Conservation (phyloP, 495 filamentous ascomycete genomes). For the Corynascus novoguineensis region DNA sequence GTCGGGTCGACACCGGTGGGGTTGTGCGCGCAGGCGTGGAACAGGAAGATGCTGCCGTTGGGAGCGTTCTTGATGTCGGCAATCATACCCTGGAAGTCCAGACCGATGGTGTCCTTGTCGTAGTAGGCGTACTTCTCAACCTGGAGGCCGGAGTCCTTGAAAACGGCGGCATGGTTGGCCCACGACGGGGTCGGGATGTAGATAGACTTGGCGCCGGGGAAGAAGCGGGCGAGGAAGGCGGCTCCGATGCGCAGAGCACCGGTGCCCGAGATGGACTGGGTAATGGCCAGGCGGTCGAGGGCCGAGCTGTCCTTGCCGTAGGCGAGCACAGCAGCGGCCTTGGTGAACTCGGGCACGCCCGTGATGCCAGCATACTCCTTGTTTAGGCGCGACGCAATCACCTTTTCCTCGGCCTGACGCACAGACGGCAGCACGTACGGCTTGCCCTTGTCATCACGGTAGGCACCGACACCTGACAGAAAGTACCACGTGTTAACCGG, state of each 20-base stretch:
- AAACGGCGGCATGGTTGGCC: slow-evolving; percentile 97
- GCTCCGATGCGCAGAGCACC: slow-evolving; percentile 92
- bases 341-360: slow-evolving; percentile 88
- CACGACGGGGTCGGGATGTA: slow-evolving; percentile 95
- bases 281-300: slow-evolving; percentile 81
- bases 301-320: slow-evolving; percentile 75
- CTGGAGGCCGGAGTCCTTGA: slow-evolving; percentile 84
- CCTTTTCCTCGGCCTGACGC: slow-evolving; percentile 77
- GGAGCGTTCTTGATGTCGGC: slow-evolving; percentile 87
- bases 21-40: slow-evolving; percentile 98
- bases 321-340: slow-evolving; percentile 81
- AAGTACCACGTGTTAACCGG: slow-evolving; percentile 24
- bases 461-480: slow-evolving; percentile 63
- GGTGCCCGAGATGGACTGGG: slow-evolving; percentile 96
- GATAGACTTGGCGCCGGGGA: slow-evolving; percentile 83
- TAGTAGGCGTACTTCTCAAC: slow-evolving; percentile 97
- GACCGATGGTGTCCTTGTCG: slow-evolving; percentile 95
- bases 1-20: slow-evolving; percentile 96
- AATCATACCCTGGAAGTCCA: slow-evolving; percentile 93
- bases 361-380: slow-evolving; percentile 99
- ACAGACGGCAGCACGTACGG: slow-evolving; percentile 96
- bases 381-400: slow-evolving; percentile 70
- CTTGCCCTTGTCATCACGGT: slow-evolving; percentile 93
- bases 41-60: slow-evolving; percentile 77
- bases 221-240: slow-evolving; percentile 86